Evolutionary conservation across 805 yeast genomes (phyloP), one percentile per base, ranked within the genome.

Genomic region (Metschnikowia shivogae): DNA sequence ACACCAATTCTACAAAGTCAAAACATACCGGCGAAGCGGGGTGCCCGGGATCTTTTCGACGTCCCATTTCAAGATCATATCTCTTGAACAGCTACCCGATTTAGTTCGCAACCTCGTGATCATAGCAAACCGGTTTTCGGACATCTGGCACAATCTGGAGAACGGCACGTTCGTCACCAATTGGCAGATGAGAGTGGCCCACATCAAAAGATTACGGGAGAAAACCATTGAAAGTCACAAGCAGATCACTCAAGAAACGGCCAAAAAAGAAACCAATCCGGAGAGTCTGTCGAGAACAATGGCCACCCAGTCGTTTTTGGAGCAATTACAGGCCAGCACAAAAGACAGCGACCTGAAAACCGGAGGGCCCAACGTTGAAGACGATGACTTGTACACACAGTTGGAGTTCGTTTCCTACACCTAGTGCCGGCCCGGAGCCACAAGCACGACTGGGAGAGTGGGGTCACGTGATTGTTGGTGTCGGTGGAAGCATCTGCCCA

Each of bases 41-140:
- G 81, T 86, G 8, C 92, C 92, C 3, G 89, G 85, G 3, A 72
- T 86, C 7, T 80, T 86, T 56, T 82, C 95, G 0, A 80, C 90
- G 0, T 77, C 86, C 36, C 90, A 85, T 56, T 77, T 83, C 63
- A 88, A 88, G 64, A 68, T 89, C 20, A 70, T 89, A 6, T 74
- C 82, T 13, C 81, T 73, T 43, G 73, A 71, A 36, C 76, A 80
- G 28, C 64, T 89, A 39, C 75, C 95, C 0, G 64, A 68, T 4
- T 82, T 82, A 59, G 76, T 88, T 8, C 72, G 95, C 39, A 84
- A 83, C 49, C 64, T 84, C 48, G 80, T 86, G 2, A 58, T 84
- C 17, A 72, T 81, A 43, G 84, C 89, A 3, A 77, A 79, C 51
- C 83, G 81, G 48, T 85, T 87, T 62, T 89, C 96, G 1, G 73